phyloP scores from a whole-genome alignment of 768 basidiomycete genomes.

The Psilocybe subaeruginosa region DNA sequence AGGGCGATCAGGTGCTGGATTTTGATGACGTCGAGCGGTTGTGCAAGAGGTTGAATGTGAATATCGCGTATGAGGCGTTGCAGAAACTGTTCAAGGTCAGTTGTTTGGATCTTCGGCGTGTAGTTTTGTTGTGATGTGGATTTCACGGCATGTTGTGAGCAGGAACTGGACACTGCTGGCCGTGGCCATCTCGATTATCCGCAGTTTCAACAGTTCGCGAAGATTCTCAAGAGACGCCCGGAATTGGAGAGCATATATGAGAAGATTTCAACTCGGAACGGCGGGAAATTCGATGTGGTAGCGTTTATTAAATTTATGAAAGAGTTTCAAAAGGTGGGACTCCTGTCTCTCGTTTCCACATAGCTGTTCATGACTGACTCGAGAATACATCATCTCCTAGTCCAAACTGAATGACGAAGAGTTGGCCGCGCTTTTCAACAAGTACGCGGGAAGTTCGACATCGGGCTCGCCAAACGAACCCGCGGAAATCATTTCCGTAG shows the following conservation, averaged over 20 bases:
- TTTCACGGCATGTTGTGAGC: not conserved
- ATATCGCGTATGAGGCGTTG: constrained; percentile 55
- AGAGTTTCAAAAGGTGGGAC: constrained; percentile 43
- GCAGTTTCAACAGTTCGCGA: constrained; percentile 84
- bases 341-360: not conserved
- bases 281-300: constrained; percentile 41
- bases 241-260: constrained; percentile 75
- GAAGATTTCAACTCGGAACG: constrained; percentile 31
- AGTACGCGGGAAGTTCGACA: constrained; percentile 29
- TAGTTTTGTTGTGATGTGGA: not conserved
- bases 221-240: constrained; percentile 79
- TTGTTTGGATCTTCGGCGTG: not conserved
- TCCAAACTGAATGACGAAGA: constrained; percentile 35
- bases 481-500: constrained; percentile 45
- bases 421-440: constrained; percentile 36
- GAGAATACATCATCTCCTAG: constrained; percentile 23
- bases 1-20: constrained; percentile 61
- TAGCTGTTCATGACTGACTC: not conserved
- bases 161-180: constrained; percentile 66
- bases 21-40: constrained; percentile 76
- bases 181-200: constrained; percentile 71
- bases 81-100: constrained; percentile 59
- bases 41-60: constrained; percentile 72
- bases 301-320: constrained; percentile 50
- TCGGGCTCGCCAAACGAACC: constrained; percentile 18